Base-by-base conservation (phyloP, 495 filamentous ascomycete genomes). In the Apodospora peruviana region DNA sequence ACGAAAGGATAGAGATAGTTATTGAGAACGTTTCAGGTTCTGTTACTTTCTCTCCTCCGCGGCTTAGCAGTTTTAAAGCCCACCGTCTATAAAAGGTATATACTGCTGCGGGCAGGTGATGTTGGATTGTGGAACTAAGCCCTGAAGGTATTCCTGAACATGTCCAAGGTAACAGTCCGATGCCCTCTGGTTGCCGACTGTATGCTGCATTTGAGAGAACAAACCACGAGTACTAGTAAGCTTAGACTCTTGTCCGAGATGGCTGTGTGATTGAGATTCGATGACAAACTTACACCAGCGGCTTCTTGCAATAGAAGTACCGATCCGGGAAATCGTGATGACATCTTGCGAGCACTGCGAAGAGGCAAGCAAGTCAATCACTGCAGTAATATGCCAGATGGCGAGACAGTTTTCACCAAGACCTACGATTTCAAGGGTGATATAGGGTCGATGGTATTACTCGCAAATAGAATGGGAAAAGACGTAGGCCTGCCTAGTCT, bases 71-170 rank as follows among this genome's bases (percentile, higher is more conserved):
- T n/a, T n/a, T n/a, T n/a, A n/a, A n/a, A n/a, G n/a, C n/a, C n/a
- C n/a, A n/a, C n/a, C n/a, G 27, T 32, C 27, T 7, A 32, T 32
- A 14, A 32, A 32, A 7, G 27, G 27, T 14, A 32, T 14, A 14
- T 7, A 32, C 27, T 7, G 27, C 27, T 14, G 27, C 7, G 27
- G 27, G 14, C 27, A 32, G 7, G 27, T 32, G 27, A 32, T 14
- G 27, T 7, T 32, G 14, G 27, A 14, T 32, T 9, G n/a, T 19
- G 42, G 42, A 27, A 45, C 16, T n/a, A n/a, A 5, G 4, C 42
- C 42, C 23, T 45, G 42, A 16, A 45, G 17, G 23, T 45, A 45
- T 14, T 4, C 42, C 25, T 45, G 42, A 23, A 45, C 25, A 34
- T 45, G 25, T 14, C 25, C 42, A 21, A 45, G 29, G 25, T 45